Conservation (phyloP, 805 yeast genomes). For the Saccharomycopsis oosterbeekiorum region DNA sequence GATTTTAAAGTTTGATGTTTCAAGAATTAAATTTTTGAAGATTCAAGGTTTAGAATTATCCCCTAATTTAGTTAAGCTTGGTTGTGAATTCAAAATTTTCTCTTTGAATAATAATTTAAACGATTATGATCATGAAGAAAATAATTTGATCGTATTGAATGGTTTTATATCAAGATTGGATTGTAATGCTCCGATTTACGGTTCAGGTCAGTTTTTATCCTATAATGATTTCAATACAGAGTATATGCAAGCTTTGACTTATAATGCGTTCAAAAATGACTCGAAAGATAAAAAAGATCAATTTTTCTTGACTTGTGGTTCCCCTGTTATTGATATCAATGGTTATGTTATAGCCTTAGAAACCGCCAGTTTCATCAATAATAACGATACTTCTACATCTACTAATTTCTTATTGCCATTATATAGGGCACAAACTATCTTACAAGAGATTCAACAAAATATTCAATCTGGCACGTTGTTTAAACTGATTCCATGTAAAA, state of each 20-base stretch:
- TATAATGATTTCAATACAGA: conserved; percentile 26
- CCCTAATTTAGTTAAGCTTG: conserved; percentile 18
- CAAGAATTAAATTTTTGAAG: conserved; percentile 18
- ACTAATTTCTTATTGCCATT: conserved; percentile 19
- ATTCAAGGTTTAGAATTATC: conserved; percentile 17
- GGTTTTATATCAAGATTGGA: conserved; percentile 19
- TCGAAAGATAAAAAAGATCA: conserved; percentile 19
- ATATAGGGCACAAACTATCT: conserved; percentile 17
- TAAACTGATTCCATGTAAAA: conserved; percentile 13
- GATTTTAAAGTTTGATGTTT: conserved; percentile 19
- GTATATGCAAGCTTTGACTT: conserved; percentile 21
- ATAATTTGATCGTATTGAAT: conserved; percentile 17
- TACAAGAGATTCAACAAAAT: conserved; percentile 16
- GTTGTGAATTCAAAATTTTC: conserved; percentile 19
- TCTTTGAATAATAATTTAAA: conserved; percentile 18
- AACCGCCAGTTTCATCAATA: conserved; percentile 19
- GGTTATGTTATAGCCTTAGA: conserved; percentile 19
- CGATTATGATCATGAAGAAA: conserved; percentile 19
- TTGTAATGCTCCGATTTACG: conserved; percentile 19
- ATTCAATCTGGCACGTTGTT: conserved; percentile 10
- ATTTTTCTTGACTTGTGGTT: conserved; percentile 19
- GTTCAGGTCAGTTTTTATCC: conserved; percentile 17
- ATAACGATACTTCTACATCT: conserved; percentile 18
- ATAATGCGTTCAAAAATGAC: conserved; percentile 19
- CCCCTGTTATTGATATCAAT: conserved; percentile 19